Base-by-base conservation (phyloP, 192 early-diverging fungal species). In the Geosiphon pyriformis region DNA sequence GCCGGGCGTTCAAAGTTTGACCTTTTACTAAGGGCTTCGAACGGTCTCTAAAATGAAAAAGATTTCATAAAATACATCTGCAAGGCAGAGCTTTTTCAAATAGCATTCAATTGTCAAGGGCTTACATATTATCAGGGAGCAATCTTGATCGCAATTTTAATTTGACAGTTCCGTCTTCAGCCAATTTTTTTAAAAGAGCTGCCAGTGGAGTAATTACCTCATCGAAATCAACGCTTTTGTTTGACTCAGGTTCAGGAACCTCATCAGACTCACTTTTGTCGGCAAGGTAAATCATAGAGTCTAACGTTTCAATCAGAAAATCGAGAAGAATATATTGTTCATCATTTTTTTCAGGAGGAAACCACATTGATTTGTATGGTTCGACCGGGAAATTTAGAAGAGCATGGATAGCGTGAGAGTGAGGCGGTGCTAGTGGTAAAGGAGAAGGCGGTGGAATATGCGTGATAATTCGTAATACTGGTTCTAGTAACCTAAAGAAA, bases 391-490 rank as follows among this genome's bases (percentile, higher is more conserved):
- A 80, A 37, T 86, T 80, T 65, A 94, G 71, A 3, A 94, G 70
- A 0, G 82, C 82, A 68, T 94, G 88, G n/a, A 94, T 83, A 0
- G 85, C 86, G 74, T 92, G 89, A 4, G 85, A 85, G 34, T 88
- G 81, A 30, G 92, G 92, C 17, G 92, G 79, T 23, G 79, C 60
- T n/a, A 94, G 61, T 15, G 89, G 85, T 29, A 78, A 67, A 23
- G 74, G 76, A 1, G 34, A 53, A 7, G 79, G 67, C 10, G 59
- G 71, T 7, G 78, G 70, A 26, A 82, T 33, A 11, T 69, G 33
- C 20, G 57, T 69, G 25, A 85, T 49, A 34, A 85, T 72, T 1
- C 70, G 67, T 10, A 82, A 69, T 10, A 80, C 78, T 26, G 80
- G 74, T 17, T 67, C 59, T 42, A 86, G 61, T 17, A 77, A 37